Evolutionary conservation across 108 stramenopile genomes (phyloP).

Genomic region (Stephanodiscus triporus): DNA sequence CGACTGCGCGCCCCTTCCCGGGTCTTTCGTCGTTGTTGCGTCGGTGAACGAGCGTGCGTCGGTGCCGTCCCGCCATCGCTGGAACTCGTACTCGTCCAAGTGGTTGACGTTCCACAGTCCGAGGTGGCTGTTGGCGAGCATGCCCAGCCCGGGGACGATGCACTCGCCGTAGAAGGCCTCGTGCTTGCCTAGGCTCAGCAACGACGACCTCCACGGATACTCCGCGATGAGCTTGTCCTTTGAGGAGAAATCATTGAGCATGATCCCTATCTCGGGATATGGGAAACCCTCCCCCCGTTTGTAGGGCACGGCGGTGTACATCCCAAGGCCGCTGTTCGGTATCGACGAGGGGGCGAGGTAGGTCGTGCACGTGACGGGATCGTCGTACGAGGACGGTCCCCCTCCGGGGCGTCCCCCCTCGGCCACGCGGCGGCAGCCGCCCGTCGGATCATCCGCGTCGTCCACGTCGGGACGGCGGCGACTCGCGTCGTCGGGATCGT

Average conservation of each 20-base stretch:
- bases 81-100: slow-evolving; percentile 1
- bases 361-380: slow-evolving; percentile 49
- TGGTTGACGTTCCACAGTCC: slow-evolving; percentile 47
- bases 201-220: slow-evolving; percentile 26
- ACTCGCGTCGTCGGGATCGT: neutral
- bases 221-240: neutral
- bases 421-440: too few species aligned
- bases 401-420: too few species aligned
- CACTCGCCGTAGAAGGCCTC: slow-evolving; percentile 44
- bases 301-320: slow-evolving; percentile 57
- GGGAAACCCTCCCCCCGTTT: neutral
- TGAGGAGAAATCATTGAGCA: slow-evolving; percentile 14
- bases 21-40: slow-evolving; percentile 37
- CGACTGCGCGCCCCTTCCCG: slow-evolving; percentile 62
- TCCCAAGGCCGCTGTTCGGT: slow-evolving; percentile 67
- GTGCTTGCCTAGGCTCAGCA: slow-evolving; percentile 9
- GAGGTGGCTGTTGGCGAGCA: slow-evolving; percentile 61
- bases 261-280: slow-evolving; percentile 31
- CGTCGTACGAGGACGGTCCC: too few species aligned
- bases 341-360: slow-evolving; percentile 76
- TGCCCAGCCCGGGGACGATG: slow-evolving; percentile 55
- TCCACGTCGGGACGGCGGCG: neutral
- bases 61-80: slow-evolving; percentile 15
- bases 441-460: too few species aligned
- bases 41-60: slow-evolving; percentile 7